A percentile compares a stretch with the other conserved stretches of the same genome.
Conservation (phyloP, 2,329 filamentous ascomycete genomes). For the Byssochlamys sp. region DNA sequence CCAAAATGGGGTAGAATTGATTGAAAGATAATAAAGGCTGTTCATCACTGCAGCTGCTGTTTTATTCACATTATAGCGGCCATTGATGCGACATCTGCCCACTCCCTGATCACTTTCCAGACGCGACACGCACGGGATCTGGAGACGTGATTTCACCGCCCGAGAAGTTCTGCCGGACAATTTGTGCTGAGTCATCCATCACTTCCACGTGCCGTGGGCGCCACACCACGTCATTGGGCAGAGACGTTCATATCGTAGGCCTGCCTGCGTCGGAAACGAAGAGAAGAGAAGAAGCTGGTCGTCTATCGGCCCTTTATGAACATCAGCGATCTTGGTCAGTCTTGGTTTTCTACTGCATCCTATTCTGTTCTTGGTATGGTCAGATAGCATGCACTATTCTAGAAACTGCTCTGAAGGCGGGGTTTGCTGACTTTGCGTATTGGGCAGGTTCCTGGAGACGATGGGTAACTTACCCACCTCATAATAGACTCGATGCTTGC, state of each 20-base stretch:
- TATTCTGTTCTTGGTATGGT: not conserved
- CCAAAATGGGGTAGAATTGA: not conserved
- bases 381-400: not conserved
- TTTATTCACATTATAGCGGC: not conserved
- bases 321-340: not conserved
- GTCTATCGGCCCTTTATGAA: not conserved
- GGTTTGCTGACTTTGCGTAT: not conserved
- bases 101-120: not conserved
- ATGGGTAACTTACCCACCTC: not conserved
- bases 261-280: conserved; percentile 4
- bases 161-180: not conserved
- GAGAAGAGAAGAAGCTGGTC: not conserved
- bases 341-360: not conserved
- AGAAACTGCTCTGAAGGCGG: not conserved
- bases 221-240: conserved; percentile 25
- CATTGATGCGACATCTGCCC: not conserved
- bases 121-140: not conserved
- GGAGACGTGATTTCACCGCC: not conserved
- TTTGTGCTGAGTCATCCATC: not conserved
- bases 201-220: conserved; percentile 5
- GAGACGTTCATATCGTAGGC: conserved; percentile 7
- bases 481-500: not conserved
- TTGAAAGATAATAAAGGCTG: not conserved
- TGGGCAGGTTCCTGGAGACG: not conserved
- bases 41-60: not conserved